phyloP scores from a whole-genome alignment of 805 yeast species.

The Cyberlindnera maritima region DNA sequence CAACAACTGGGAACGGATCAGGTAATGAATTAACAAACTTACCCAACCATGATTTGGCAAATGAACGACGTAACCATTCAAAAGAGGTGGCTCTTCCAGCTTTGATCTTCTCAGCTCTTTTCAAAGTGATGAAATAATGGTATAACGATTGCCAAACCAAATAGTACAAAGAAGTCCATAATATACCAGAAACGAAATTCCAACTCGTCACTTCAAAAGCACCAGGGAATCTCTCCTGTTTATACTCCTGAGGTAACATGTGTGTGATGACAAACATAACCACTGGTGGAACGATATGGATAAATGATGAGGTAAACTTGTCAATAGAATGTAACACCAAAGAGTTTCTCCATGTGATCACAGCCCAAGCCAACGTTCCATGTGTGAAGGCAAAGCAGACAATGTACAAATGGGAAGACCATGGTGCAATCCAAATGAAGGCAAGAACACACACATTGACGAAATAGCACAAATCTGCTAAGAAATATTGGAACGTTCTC shows the following conservation, averaged over 20 bases:
- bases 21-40: slow-evolving; percentile 78
- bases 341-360: slow-evolving; percentile 93
- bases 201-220: slow-evolving; percentile 67
- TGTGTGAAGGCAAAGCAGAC: slow-evolving; percentile 83
- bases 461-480: slow-evolving; percentile 92
- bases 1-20: slow-evolving; percentile 80
- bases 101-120: slow-evolving; percentile 73
- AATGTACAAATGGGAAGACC: slow-evolving; percentile 67
- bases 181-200: slow-evolving; percentile 66
- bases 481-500: slow-evolving; percentile 74
- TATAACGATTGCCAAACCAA: slow-evolving; percentile 87
- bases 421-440: slow-evolving; percentile 82
- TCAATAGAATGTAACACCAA: slow-evolving; percentile 89
- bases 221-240: slow-evolving; percentile 69
- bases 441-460: slow-evolving; percentile 69
- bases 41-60: slow-evolving; percentile 65
- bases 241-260: slow-evolving; percentile 50
- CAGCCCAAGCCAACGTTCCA: slow-evolving; percentile 92
- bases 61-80: slow-evolving; percentile 73
- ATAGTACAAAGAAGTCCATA: slow-evolving; percentile 79
- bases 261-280: slow-evolving; percentile 86
- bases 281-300: slow-evolving; percentile 87
- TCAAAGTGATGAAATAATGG: slow-evolving; percentile 88
- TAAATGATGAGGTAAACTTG: slow-evolving; percentile 86
- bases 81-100: slow-evolving; percentile 87